Percentiles rank a stretch among this genome's conserved stretches.
Evolutionary conservation across 345 rosid genomes (phyloP).

Genomic region (Populus davidiana): DNA sequence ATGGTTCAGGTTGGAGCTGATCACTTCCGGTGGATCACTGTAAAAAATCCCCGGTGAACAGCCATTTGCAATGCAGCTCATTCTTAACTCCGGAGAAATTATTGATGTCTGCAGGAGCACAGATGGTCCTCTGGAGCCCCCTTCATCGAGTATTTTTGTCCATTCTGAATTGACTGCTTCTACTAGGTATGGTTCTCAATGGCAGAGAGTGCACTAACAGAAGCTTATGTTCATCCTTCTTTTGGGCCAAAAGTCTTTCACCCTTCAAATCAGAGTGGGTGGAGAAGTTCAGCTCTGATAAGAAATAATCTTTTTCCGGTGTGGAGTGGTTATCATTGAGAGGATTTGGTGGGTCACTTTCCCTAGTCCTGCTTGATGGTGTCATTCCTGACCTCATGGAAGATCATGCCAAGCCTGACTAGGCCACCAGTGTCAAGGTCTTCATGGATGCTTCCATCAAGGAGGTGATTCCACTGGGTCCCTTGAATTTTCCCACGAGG

Average conservation of each 20-base stretch:
- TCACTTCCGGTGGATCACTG: constrained; percentile 53
- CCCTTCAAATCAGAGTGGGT: constrained; percentile 56
- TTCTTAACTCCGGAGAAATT: constrained; percentile 56
- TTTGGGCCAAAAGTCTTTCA: constrained; percentile 62
- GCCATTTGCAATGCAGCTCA: constrained; percentile 68
- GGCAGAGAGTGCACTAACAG: constrained; percentile 44
- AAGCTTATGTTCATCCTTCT: constrained; percentile 58
- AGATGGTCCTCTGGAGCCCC: constrained; percentile 31
- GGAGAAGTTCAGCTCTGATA: constrained; percentile 67
- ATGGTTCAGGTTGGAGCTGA: constrained; percentile 48
- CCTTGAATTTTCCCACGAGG: no score
- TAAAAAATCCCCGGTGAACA: constrained; percentile 62
- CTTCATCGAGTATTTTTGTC: constrained; percentile 24
- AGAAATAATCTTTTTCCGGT: constrained; percentile 65
- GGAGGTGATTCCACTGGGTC: no score
- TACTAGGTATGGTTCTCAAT: constrained; percentile 45
- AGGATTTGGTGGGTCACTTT: constrained; percentile 56
- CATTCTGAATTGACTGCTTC: constrained; percentile 21
- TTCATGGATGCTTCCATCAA: no score
- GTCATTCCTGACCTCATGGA: no score
- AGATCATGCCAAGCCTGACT: no score
- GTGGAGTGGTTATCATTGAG: constrained; percentile 69
- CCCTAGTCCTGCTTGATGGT: constrained; percentile 47
- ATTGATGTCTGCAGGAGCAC: constrained; percentile 47
- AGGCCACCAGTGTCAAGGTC: no score